These are phyloP conservation scores for Silene conica DNA, from an alignment of 148 eudicot species.

Conservation along the genomic window DNA sequence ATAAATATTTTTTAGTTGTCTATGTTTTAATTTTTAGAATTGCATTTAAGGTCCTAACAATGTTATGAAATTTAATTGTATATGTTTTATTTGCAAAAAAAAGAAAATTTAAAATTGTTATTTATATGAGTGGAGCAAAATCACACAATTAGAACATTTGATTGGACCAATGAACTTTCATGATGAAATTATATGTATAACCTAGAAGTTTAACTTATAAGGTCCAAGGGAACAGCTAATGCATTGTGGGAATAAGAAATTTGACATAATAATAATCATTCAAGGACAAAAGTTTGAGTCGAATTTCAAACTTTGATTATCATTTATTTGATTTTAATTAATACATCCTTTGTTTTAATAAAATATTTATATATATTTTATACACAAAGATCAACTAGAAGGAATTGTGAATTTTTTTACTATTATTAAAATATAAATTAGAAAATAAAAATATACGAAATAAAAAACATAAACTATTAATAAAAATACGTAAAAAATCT, in stretches of 20 bases:
- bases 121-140: neutral
- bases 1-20: too few relatives aligned
- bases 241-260: slow-evolving; percentile 17
- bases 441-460: too few relatives aligned
- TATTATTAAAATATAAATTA: too few relatives aligned
- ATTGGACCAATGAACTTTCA: slow-evolving; percentile 22
- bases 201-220: slow-evolving; percentile 12
- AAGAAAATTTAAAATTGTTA: neutral
- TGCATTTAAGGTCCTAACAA: too few relatives aligned
- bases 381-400: too few relatives aligned
- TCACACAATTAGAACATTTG: slow-evolving; percentile 11
- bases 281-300: slow-evolving; percentile 26
- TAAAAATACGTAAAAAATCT: too few relatives aligned
- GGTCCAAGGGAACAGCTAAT: slow-evolving; percentile 27
- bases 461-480: too few relatives aligned
- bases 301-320: slow-evolving; percentile 15
- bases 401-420: too few relatives aligned
- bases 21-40: too few relatives aligned
- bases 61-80: too few relatives aligned
- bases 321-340: neutral
- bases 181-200: slow-evolving; percentile 3
- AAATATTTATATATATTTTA: too few relatives aligned
- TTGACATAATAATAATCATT: slow-evolving; percentile 18
- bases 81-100: neutral
- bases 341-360: too few relatives aligned